Evolutionary conservation across 2,329 filamentous ascomycete species (phyloP).

Genomic region (Penicillium sp.): DNA sequence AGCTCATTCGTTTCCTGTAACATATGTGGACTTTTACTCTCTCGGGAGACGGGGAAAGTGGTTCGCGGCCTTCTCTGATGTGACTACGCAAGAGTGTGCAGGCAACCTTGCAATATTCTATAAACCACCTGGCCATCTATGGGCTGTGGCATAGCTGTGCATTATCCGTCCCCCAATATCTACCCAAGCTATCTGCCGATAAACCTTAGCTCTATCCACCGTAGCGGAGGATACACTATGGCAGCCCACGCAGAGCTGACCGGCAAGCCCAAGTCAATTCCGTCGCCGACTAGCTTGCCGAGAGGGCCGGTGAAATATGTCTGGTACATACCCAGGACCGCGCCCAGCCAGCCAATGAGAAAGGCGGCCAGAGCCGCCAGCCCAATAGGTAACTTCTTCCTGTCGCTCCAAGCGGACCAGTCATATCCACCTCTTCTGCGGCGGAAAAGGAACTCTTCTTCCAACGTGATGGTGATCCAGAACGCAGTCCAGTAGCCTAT

Average conservation of each 20-base stretch:
- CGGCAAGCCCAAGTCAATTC: neutral
- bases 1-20: no score
- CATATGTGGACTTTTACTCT: no score
- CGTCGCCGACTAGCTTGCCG: neutral
- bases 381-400: neutral
- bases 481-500: neutral
- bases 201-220: neutral
- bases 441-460: neutral
- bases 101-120: no score
- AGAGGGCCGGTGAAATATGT: neutral
- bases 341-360: neutral
- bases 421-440: neutral
- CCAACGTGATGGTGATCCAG: neutral
- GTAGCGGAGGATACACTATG: neutral
- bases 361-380: neutral
- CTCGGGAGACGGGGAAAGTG: no score
- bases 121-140: no score
- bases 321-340: neutral
- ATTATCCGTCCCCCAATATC: no score
- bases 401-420: neutral
- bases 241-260: neutral
- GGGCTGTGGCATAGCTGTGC: no score
- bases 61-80: no score
- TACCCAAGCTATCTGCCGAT: neutral
- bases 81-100: no score